Evolutionary conservation across 1,139 yeast species (phyloP), one percentile per base, ranked within the genome.

Genomic region (Kluyveromyces sp.): DNA sequence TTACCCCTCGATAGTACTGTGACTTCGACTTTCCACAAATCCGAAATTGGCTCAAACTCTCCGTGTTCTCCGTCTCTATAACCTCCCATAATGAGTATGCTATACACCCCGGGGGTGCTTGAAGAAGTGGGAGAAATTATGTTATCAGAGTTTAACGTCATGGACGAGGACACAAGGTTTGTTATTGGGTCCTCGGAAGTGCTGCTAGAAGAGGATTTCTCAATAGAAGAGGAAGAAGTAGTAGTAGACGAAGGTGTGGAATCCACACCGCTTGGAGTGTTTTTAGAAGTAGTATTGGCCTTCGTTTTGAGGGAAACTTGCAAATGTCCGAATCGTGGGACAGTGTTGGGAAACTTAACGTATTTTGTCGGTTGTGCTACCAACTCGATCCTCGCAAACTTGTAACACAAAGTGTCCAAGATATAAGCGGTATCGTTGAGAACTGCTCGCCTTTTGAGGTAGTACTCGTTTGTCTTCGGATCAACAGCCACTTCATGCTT

Each of bases 301-400:
- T 42, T 43, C 4, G 44, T 16, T n/a, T 67, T 52, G 8, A 67
- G 49, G 1, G 69, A 61, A 4, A 56, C 50, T 34, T 67, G 63
- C 19, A 64, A 39, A 49, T 72, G 77, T 2, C 76, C 78, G 59
- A 74, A 74, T 48, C 78, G 61, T 3, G 75, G 67, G 12, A 70
- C 63, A 0, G 71, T 63, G 4, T 61, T 53, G 4, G 75, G 70
- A 35, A 60, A 61, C 31, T 59, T 49, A 2, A 64, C 52, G n/a
- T 63, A 53, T 36, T 60, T 57, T 6, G 69, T 65, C 4, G 75
- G 73, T 46, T 69, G 71, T 0, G 71, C 66, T 11, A 59, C 58
- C 17, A 73, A 45, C 32, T 65, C 65, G 18, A 69, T 52, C 48
- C 65, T 65, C 20, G 61, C 58, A 49, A 71, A 73, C 20, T 55